These are phyloP conservation scores for Wickerhamiella sergipiensis DNA, from an alignment of 805 yeast genomes.

Conservation along the genomic window DNA sequence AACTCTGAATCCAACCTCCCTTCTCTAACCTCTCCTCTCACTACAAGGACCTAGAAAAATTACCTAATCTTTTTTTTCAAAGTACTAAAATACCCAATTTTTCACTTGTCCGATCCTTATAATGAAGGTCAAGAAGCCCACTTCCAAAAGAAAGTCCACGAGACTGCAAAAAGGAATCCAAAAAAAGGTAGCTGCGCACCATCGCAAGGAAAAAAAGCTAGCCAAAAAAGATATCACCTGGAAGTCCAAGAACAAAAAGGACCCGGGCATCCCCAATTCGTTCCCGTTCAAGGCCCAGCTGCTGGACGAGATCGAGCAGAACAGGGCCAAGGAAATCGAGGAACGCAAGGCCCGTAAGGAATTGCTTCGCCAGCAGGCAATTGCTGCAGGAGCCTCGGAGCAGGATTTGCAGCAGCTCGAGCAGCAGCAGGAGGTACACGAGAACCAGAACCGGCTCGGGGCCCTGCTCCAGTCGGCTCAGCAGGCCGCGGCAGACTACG, in stretches of 20 bases:
- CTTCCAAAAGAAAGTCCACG: conserved; percentile 65
- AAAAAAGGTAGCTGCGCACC: conserved; percentile 87
- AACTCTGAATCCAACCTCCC: no score
- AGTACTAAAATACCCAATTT: background rate
- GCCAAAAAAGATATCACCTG: conserved; percentile 89
- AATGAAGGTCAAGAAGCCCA: conserved; percentile 22
- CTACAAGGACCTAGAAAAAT: no score
- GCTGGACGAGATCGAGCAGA: conserved; percentile 38
- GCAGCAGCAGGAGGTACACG: conserved; percentile 24
- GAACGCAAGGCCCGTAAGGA: conserved; percentile 27
- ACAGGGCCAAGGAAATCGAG: conserved; percentile 33
- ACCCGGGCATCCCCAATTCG: conserved; percentile 87
- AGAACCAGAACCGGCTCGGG: conserved; percentile 44
- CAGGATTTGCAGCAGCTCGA: conserved; percentile 28
- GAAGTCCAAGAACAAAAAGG: conserved; percentile 74
- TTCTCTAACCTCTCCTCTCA: no score
- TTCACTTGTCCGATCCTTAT: background rate
- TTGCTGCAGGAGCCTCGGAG: conserved; percentile 27
- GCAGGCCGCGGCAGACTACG: conserved; percentile 66
- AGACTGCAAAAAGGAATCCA: conserved; percentile 93
- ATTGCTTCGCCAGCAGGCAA: conserved; percentile 23
- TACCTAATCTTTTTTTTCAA: background rate
- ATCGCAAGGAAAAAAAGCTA: conserved; percentile 66
- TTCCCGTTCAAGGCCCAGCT: conserved; percentile 90
- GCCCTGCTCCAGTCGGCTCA: conserved; percentile 87